These are phyloP conservation scores for Fomitopsis pulvina DNA, from an alignment of 768 basidiomycete genomes.

Conservation along the genomic window DNA sequence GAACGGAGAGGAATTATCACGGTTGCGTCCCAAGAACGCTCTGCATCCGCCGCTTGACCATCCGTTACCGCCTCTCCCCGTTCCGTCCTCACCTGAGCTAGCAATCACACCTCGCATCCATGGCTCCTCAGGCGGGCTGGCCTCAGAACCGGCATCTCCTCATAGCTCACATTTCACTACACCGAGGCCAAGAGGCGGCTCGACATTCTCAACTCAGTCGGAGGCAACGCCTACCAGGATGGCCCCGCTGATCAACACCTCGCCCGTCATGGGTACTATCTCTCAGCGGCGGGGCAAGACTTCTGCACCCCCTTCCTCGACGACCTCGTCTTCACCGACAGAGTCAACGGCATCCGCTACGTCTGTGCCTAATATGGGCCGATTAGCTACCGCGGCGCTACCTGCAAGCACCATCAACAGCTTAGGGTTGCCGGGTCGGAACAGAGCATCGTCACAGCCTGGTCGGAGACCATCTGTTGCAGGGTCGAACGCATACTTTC, in stretches of 20 bases:
- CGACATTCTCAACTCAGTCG: conserved; percentile 32
- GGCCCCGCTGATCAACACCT: conserved; percentile 44
- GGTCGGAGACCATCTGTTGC: conserved; percentile 59
- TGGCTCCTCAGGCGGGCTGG: conserved; percentile 8
- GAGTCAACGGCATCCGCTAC: conserved; percentile 32
- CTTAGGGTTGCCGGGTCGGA: conserved; percentile 36
- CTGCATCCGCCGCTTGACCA: conserved; percentile 23
- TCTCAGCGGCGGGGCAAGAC: conserved; percentile 60
- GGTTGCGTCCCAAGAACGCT: neutral
- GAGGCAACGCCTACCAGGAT: conserved; percentile 23
- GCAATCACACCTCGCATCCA: conserved; percentile 12
- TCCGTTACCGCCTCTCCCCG: conserved; percentile 57
- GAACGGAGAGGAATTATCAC: neutral
- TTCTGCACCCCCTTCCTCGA: conserved; percentile 42
- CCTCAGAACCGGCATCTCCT: conserved; percentile 42
- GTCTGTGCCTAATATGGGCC: conserved; percentile 23
- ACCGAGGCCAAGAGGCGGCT: conserved; percentile 52
- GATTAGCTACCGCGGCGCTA: conserved; percentile 29
- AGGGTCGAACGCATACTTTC: conserved; percentile 47
- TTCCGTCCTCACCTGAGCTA: conserved; percentile 24
- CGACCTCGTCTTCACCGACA: conserved; percentile 29
- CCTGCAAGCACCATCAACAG: conserved; percentile 33
- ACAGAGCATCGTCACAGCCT: conserved; percentile 72
- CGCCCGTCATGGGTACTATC: conserved; percentile 59
- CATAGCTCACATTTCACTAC: conserved; percentile 33